Conservation (phyloP, 257 asterid species). For the Thymus mandschuricus region DNA sequence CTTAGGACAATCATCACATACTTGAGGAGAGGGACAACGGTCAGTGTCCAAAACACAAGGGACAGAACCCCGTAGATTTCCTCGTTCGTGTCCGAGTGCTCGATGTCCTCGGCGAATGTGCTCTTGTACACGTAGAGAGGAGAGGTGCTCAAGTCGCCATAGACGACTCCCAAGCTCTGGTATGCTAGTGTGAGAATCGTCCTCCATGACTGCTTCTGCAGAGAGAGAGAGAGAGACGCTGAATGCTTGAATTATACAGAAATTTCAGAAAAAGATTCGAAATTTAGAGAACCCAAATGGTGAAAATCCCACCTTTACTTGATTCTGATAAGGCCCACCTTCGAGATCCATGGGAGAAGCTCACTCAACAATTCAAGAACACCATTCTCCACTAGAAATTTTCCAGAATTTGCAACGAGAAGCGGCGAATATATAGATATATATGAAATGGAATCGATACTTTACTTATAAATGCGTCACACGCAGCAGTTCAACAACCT, state of each 20-base stretch:
- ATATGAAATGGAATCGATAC: slow-evolving; percentile 28
- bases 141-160: slow-evolving; percentile 91
- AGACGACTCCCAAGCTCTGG: slow-evolving; percentile 91
- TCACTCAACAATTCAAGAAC: slow-evolving; percentile 43
- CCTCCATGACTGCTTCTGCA: slow-evolving; percentile 83
- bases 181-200: slow-evolving; percentile 74
- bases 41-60: slow-evolving; percentile 85
- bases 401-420: slow-evolving; percentile 1
- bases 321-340: slow-evolving; percentile 55
- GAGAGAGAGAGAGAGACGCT: not conserved
- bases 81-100: slow-evolving; percentile 78
- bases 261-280: not conserved
- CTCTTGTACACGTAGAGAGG: slow-evolving; percentile 86
- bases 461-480: slow-evolving; percentile 37
- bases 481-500: slow-evolving; percentile 35
- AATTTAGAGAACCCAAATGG: not conserved
- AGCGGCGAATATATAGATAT: slow-evolving; percentile 33
- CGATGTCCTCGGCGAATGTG: slow-evolving; percentile 84
- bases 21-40: slow-evolving; percentile 78
- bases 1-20: slow-evolving; percentile 84
- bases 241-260: not conserved
- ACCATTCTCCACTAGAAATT: slow-evolving; percentile 24
- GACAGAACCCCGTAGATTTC: slow-evolving; percentile 93
- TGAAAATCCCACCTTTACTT: slow-evolving; percentile 53
- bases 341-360: slow-evolving; percentile 71